Conservation (phyloP, 208 protist genomes). For the Wallacemonas sp. region DNA sequence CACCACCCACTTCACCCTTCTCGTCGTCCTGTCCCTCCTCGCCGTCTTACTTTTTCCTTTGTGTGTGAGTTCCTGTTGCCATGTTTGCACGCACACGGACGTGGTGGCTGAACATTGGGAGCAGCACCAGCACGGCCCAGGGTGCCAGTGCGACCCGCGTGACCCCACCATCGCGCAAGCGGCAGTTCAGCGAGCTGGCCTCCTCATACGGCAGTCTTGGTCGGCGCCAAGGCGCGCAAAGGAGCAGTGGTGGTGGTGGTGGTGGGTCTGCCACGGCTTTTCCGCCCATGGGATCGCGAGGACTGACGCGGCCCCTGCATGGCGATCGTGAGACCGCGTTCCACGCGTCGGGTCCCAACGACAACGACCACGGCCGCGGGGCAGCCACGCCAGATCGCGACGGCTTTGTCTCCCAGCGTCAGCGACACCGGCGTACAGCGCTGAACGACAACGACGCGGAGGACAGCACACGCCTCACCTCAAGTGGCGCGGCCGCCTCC, state of each 20-base stretch:
- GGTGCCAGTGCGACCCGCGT: neutral
- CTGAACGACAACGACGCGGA: slow-evolving; percentile 13
- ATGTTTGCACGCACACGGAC: too few species aligned
- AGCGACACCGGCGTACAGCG: slow-evolving; percentile 26
- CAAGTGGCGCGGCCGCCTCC: slow-evolving; percentile 44
- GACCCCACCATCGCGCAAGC: too few species aligned
- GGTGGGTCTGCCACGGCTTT: neutral
- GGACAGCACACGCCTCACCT: too few species aligned
- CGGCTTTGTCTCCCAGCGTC: slow-evolving; percentile 35
- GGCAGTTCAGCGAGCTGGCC: slow-evolving; percentile 1
- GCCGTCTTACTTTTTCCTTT: slow-evolving; percentile 6
- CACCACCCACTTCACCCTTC: too few species aligned
- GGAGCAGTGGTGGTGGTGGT: neutral
- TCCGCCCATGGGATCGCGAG: neutral
- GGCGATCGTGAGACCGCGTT: neutral
- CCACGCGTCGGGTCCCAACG: too few species aligned
- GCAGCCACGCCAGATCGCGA: neutral
- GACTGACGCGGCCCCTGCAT: neutral
- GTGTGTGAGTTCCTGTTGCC: neutral
- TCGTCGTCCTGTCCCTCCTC: too few species aligned
- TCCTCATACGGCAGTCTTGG: slow-evolving; percentile 9
- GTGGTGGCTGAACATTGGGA: too few species aligned
- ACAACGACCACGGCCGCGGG: too few species aligned
- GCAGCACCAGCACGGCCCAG: slow-evolving; percentile 4
- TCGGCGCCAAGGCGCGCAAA: neutral